Evolutionary conservation across 805 yeast genomes (phyloP).

Genomic region (Lipomyces oligophaga): DNA sequence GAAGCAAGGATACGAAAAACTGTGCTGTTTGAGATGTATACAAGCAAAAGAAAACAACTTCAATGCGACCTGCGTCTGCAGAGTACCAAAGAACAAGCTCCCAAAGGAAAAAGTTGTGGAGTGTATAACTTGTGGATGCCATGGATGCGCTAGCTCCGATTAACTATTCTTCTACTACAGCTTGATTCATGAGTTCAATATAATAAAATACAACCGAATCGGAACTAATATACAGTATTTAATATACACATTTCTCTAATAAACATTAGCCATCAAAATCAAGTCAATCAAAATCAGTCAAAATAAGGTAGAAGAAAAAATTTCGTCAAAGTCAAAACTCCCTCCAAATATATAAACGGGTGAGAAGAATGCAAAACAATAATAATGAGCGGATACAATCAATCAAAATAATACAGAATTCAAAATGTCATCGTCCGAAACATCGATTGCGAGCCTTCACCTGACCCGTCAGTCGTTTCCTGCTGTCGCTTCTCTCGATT

Average conservation of each 20-base stretch:
- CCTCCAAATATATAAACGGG: conserved; percentile 2
- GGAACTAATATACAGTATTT: not conserved
- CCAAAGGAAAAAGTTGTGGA: conserved; percentile 42
- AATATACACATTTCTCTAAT: not conserved
- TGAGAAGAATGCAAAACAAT: conserved; percentile 3
- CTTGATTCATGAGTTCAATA: not conserved
- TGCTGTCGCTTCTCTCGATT: conserved; percentile 10
- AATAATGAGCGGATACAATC: not conserved
- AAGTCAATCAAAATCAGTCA: not conserved
- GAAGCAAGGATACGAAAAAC: conserved; percentile 77
- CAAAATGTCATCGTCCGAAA: conserved; percentile 21
- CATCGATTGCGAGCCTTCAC: conserved; percentile 8
- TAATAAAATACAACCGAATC: not conserved
- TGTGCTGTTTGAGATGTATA: conserved; percentile 81
- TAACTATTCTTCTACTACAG: conserved; percentile 32
- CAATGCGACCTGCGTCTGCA: conserved; percentile 71
- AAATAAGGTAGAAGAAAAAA: conserved; percentile 1
- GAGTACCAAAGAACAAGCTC: conserved; percentile 66
- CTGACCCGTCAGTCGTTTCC: not conserved
- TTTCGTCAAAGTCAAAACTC: conserved; percentile 1
- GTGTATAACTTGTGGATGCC: conserved; percentile 80
- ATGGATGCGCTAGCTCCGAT: conserved; percentile 77
- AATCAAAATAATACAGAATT: not conserved
- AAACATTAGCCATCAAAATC: not conserved
- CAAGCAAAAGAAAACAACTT: conserved; percentile 58